These are phyloP conservation scores for Globisporangium apiculatum DNA, from an alignment of 352 stramenopile species.

Conservation along the genomic window DNA sequence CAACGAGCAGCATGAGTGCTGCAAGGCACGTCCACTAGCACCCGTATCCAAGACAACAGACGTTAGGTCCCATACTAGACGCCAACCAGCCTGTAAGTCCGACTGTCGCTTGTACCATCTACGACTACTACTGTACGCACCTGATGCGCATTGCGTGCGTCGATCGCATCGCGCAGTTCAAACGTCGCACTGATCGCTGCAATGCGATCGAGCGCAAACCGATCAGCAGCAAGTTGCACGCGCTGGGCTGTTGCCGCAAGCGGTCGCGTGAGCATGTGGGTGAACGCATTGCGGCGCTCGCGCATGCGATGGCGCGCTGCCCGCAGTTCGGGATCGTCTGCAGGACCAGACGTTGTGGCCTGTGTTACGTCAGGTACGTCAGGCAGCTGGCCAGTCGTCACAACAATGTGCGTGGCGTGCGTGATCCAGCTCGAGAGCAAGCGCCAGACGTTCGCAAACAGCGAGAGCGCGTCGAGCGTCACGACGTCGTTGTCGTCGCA, in stretches of 20 bases:
- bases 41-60: too few relatives aligned
- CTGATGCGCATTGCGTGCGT: slow-evolving; percentile 54
- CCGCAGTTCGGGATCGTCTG: slow-evolving; percentile 30
- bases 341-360: background rate
- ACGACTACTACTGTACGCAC: slow-evolving; percentile 14
- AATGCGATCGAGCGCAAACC: slow-evolving; percentile 47
- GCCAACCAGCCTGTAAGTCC: background rate
- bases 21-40: slow-evolving; percentile 63
- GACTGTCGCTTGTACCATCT: background rate
- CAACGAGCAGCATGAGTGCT: slow-evolving; percentile 58
- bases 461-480: slow-evolving; percentile 54
- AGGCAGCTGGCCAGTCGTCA: slow-evolving; percentile 13
- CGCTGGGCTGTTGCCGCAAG: slow-evolving; percentile 46
- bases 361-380: slow-evolving; percentile 18
- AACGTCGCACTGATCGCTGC: slow-evolving; percentile 54
- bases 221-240: slow-evolving; percentile 42
- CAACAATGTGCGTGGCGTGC: slow-evolving; percentile 57
- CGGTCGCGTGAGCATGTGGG: slow-evolving; percentile 45
- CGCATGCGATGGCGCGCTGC: slow-evolving; percentile 43
- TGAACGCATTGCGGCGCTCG: slow-evolving; percentile 63
- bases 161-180: slow-evolving; percentile 49
- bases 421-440: slow-evolving; percentile 67
- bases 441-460: slow-evolving; percentile 69
- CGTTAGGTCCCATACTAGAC: background rate
- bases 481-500: slow-evolving; percentile 69